Conservation (phyloP, 129 eudicot genomes). For the Chrysanthemum lavandulifolium region DNA sequence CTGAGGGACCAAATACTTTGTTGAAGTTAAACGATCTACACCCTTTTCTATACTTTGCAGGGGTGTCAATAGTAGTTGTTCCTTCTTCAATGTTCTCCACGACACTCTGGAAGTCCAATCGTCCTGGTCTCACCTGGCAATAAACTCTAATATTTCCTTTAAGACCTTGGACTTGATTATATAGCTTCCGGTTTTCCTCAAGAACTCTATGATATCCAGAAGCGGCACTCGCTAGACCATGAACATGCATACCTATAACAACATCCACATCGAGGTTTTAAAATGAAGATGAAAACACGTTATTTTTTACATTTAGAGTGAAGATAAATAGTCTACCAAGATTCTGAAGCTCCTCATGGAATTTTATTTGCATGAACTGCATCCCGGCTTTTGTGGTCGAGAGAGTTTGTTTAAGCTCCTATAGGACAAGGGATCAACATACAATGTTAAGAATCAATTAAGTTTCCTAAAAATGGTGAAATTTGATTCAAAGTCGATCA, state of each 20-base stretch:
- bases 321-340: slow-evolving; percentile 48
- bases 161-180: slow-evolving; percentile 96
- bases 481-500: slow-evolving; percentile 10
- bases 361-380: slow-evolving; percentile 89
- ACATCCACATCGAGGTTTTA: slow-evolving; percentile 11
- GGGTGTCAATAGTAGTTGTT: slow-evolving; percentile 63
- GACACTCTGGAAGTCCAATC: slow-evolving; percentile 43
- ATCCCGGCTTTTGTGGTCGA: slow-evolving; percentile 77
- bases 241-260: slow-evolving; percentile 67
- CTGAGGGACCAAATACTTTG: slow-evolving; percentile 92
- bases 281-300: neutral
- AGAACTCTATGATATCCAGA: slow-evolving; percentile 95
- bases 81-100: slow-evolving; percentile 93
- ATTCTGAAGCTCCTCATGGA: slow-evolving; percentile 79
- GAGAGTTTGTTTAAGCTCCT: slow-evolving; percentile 85
- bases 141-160: slow-evolving; percentile 97
- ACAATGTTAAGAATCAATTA: neutral
- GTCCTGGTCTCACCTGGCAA: slow-evolving; percentile 93
- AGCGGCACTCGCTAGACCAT: slow-evolving; percentile 93
- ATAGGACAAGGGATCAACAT: slow-evolving; percentile 15
- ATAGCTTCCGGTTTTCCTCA: slow-evolving; percentile 90
- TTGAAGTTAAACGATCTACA: slow-evolving; percentile 77
- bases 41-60: slow-evolving; percentile 90
- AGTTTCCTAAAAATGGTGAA: neutral
- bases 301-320: neutral